Evolutionary conservation across 2,329 filamentous ascomycete genomes (phyloP).

Genomic region (Rhytidhysteron rufulum): DNA sequence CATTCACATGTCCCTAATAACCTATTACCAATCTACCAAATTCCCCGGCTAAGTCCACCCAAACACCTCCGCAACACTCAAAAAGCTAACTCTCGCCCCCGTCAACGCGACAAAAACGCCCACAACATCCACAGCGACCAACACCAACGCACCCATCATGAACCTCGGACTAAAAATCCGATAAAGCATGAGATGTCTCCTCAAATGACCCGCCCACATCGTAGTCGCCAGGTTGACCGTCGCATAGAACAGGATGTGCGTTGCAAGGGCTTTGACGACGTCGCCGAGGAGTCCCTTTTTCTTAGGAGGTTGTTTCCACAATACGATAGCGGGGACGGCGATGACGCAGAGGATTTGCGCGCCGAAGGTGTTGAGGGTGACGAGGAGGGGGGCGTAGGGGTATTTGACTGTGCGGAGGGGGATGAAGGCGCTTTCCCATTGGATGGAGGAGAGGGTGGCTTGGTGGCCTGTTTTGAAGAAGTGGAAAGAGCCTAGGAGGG

Average conservation of each 20-base stretch:
- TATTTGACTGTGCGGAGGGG: slow-evolving; percentile 78
- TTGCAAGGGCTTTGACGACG: slow-evolving; percentile 66
- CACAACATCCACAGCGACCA: slow-evolving; percentile 75
- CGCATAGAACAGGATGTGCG: slow-evolving; percentile 78
- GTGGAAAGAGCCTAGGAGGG: slow-evolving; percentile 85
- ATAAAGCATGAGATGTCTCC: slow-evolving; percentile 94
- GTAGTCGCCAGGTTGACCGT: slow-evolving; percentile 82
- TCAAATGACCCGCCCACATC: slow-evolving; percentile 81
- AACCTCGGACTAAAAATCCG: slow-evolving; percentile 89
- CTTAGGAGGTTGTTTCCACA: slow-evolving; percentile 87
- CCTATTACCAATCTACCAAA: neutral
- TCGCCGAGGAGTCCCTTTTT: slow-evolving; percentile 61
- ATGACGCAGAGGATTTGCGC: slow-evolving; percentile 80
- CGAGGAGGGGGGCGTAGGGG: slow-evolving; percentile 80
- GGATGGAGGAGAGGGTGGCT: slow-evolving; percentile 78
- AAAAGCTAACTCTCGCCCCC: slow-evolving; percentile 70
- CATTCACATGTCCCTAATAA: no score
- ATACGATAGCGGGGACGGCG: slow-evolving; percentile 72
- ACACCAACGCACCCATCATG: slow-evolving; percentile 70
- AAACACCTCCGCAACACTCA: slow-evolving; percentile 83
- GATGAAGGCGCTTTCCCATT: slow-evolving; percentile 96
- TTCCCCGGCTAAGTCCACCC: slow-evolving; percentile 44
- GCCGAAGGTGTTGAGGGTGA: slow-evolving; percentile 83
- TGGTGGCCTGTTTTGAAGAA: slow-evolving; percentile 99
- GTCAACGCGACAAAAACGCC: slow-evolving; percentile 66